Conservation (phyloP, 2,329 filamentous ascomycete species). For the Xylariales sp. region DNA sequence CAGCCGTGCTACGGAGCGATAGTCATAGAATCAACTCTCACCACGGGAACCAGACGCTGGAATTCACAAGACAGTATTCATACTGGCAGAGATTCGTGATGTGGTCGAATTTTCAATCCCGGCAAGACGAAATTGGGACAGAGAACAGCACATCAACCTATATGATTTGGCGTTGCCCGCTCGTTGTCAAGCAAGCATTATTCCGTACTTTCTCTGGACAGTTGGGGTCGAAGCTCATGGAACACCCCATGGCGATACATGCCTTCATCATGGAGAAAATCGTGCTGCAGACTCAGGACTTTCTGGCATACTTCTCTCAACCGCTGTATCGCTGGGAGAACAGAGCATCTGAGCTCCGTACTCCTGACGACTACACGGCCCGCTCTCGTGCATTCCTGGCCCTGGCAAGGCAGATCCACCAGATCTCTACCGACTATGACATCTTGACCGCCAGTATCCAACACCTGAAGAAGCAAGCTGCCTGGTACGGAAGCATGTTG, state of each 20-base stretch:
- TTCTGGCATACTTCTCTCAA: slow-evolving; percentile 3
- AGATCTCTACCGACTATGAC: slow-evolving; percentile 11
- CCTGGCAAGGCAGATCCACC: slow-evolving; percentile 10
- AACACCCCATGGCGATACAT: slow-evolving; percentile 9
- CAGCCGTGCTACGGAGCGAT: slow-evolving; percentile 7
- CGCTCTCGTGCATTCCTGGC: slow-evolving; percentile 5
- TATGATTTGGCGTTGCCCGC: slow-evolving; percentile 9
- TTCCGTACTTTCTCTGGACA: slow-evolving; percentile 3
- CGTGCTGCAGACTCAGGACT: slow-evolving; percentile 3
- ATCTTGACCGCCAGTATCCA: slow-evolving; percentile 8
- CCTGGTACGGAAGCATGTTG: background rate
- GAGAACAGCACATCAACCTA: background rate
- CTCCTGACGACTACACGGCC: slow-evolving; percentile 10
- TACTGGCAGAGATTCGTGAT: slow-evolving; percentile 9
- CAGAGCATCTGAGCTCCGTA: slow-evolving; percentile 9
- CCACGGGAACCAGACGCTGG: background rate
- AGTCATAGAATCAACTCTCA: background rate
- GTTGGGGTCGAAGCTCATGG: slow-evolving; percentile 7
- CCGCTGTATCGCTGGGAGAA: slow-evolving; percentile 9
- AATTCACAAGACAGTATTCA: slow-evolving; percentile 5
- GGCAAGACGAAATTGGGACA: background rate
- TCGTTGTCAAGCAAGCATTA: slow-evolving; percentile 1
- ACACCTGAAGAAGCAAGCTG: slow-evolving; percentile 6
- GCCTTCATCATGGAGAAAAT: slow-evolving; percentile 11
- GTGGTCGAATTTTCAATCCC: slow-evolving; percentile 4